phyloP scores from a whole-genome alignment of 768 basidiomycete species.

The Suillus luteus region DNA sequence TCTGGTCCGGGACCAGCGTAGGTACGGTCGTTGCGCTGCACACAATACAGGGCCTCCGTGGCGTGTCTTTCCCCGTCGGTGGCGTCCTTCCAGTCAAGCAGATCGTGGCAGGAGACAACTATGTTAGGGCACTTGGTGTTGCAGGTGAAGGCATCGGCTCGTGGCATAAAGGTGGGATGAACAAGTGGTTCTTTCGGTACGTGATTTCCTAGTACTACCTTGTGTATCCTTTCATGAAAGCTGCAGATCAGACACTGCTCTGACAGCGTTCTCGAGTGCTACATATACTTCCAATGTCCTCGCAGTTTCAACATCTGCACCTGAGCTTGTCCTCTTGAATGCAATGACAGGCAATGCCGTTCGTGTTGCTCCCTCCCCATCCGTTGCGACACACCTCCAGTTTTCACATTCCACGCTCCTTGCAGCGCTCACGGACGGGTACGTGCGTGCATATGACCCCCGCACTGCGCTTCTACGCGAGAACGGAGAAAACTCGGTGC shows the following conservation, averaged over 20 bases:
- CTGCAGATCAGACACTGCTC: conserved; percentile 33
- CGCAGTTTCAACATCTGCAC: conserved; percentile 57
- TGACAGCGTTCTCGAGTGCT: conserved; percentile 48
- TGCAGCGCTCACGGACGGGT: conserved; percentile 74
- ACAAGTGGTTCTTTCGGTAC: conserved; percentile 80
- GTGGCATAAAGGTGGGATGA: conserved; percentile 84
- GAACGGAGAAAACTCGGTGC: conserved; percentile 55
- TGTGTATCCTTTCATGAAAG: conserved; percentile 37
- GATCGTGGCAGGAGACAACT: conserved; percentile 75
- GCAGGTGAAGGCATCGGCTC: conserved; percentile 70
- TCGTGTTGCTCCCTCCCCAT: conserved; percentile 57
- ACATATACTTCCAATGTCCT: conserved; percentile 54
- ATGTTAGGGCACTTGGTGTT: conserved; percentile 65
- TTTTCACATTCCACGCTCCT: conserved; percentile 64
- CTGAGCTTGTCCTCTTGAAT: conserved; percentile 72
- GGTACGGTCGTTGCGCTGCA: conserved; percentile 75
- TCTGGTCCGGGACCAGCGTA: conserved; percentile 81
- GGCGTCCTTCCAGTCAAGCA: conserved; percentile 70
- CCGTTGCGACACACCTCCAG: conserved; percentile 64
- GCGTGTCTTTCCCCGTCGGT: conserved; percentile 75
- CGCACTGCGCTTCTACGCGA: conserved; percentile 58
- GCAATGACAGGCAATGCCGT: conserved; percentile 67
- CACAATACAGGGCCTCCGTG: conserved; percentile 60
- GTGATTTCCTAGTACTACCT: conserved; percentile 25
- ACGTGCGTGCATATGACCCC: conserved; percentile 68